phyloP scores from a whole-genome alignment of 1,284 basidiomycete genomes.

The Rugosomyces carneus region DNA sequence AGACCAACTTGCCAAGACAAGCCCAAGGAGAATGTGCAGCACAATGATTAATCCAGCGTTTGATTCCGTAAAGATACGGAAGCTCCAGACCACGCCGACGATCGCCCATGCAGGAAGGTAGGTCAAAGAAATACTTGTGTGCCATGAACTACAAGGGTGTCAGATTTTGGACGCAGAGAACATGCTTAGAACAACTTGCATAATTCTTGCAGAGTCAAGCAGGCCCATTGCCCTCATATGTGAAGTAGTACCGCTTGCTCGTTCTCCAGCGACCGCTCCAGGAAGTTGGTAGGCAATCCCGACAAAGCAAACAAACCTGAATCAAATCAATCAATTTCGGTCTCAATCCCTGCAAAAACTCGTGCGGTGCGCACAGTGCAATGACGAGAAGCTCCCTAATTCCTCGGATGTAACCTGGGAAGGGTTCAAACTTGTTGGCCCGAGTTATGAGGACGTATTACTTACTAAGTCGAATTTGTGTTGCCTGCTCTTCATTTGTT shows the following conservation, averaged over 20 bases:
- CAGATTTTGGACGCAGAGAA: background rate
- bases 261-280: constrained; percentile 57
- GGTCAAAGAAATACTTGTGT: constrained; percentile 35
- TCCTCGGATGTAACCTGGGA: constrained; percentile 53
- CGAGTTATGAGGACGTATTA: constrained; percentile 21
- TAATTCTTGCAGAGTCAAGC: constrained; percentile 55
- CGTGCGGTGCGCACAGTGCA: constrained; percentile 35
- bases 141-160: constrained; percentile 52
- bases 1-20: constrained; percentile 64
- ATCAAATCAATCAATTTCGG: background rate
- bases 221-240: constrained; percentile 76
- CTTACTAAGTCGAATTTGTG: constrained; percentile 49
- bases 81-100: constrained; percentile 58
- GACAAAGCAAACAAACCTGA: constrained; percentile 58
- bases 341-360: background rate
- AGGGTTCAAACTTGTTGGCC: constrained; percentile 9
- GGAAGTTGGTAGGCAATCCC: constrained; percentile 71
- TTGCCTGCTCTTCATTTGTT: constrained; percentile 57
- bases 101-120: constrained; percentile 55
- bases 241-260: constrained; percentile 52
- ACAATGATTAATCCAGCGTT: constrained; percentile 56
- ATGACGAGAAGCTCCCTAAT: constrained; percentile 58
- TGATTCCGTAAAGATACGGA: constrained; percentile 57
- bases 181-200: constrained; percentile 30
- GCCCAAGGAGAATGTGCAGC: constrained; percentile 62